phyloP scores from a whole-genome alignment of 225 moss, liverwort and hornwort species.

The Marchantia polymorpha region DNA sequence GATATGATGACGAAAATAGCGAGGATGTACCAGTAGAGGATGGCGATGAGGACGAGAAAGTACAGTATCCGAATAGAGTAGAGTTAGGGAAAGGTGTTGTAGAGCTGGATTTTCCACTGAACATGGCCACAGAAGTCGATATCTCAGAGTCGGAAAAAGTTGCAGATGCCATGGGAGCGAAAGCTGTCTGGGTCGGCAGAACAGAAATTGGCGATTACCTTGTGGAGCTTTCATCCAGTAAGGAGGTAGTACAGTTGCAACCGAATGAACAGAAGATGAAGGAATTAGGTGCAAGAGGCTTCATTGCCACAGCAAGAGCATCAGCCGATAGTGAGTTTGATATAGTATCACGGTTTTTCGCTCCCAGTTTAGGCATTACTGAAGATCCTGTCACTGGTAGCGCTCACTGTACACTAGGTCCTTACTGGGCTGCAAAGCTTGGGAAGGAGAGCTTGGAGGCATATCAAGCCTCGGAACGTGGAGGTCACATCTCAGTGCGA shows the following conservation, averaged over 20 bases:
- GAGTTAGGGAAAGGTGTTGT: conserved; percentile 82
- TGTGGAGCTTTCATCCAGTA: conserved; percentile 60
- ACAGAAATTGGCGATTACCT: conserved; percentile 71
- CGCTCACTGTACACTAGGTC: conserved; percentile 76
- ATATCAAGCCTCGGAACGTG: conserved; percentile 51
- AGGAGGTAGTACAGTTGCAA: conserved; percentile 56
- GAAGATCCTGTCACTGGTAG: conserved; percentile 92
- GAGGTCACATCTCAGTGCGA: conserved; percentile 8
- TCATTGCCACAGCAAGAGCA: conserved; percentile 74
- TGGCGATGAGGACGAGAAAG: conserved; percentile 35
- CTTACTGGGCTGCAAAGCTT: conserved; percentile 80
- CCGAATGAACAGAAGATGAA: conserved; percentile 56
- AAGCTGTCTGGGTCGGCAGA: conserved; percentile 72
- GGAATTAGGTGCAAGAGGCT: conserved; percentile 56
- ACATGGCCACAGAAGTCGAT: conserved; percentile 41
- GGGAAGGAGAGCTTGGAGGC: conserved; percentile 62
- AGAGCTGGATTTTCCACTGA: conserved; percentile 66
- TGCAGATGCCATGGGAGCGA: conserved; percentile 59
- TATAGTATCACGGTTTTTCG: conserved; percentile 75
- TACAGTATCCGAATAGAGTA: conserved; percentile 32
- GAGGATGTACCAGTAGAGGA: conserved; percentile 29
- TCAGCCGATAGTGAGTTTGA: conserved; percentile 59
- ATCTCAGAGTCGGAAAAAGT: conserved; percentile 45
- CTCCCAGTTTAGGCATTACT: conserved; percentile 56
- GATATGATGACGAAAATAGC: conserved; percentile 61